Evolutionary conservation across 2,329 filamentous ascomycete species (phyloP).

Genomic region (Fusarium haematococcum): DNA sequence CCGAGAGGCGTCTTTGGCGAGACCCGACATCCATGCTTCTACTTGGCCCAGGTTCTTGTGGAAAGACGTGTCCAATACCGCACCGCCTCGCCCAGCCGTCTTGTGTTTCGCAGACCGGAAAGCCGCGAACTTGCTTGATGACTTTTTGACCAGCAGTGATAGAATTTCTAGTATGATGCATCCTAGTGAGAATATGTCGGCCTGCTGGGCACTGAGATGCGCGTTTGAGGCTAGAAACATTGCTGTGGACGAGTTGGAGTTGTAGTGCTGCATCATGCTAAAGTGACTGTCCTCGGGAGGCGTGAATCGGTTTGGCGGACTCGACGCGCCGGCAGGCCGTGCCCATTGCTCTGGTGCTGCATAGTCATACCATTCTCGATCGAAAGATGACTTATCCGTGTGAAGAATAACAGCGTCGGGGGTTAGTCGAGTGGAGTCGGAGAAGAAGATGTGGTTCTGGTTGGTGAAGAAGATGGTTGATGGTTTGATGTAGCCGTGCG

Average conservation of each 20-base stretch:
- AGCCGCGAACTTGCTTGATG: conserved; percentile 72
- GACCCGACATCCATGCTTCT: conserved; percentile 72
- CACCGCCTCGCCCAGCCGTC: conserved; percentile 67
- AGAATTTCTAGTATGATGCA: conserved; percentile 80
- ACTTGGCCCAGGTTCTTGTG: conserved; percentile 78
- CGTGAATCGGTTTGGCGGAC: conserved; percentile 50
- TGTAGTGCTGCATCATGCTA: conserved; percentile 51
- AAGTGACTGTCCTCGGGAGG: conserved; percentile 52
- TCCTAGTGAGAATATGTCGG: conserved; percentile 79
- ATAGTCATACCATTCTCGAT: conserved; percentile 79
- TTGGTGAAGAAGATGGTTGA: conserved; percentile 76
- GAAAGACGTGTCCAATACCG: conserved; percentile 76
- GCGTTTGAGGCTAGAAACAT: conserved; percentile 55
- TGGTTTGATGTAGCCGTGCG: conserved; percentile 77
- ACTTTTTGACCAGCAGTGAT: conserved; percentile 76
- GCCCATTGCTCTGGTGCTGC: conserved; percentile 76
- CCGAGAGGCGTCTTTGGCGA: conserved; percentile 70
- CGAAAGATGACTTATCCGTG: conserved; percentile 63
- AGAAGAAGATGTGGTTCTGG: conserved; percentile 74
- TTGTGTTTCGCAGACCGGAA: conserved; percentile 76
- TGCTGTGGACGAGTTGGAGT: conserved; percentile 44
- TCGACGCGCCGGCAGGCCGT: conserved; percentile 52
- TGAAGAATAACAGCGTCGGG: conserved; percentile 55
- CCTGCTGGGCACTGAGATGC: conserved; percentile 65
- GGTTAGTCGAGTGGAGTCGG: conserved; percentile 68